These are phyloP conservation scores for Immersiporthe knoxdaviesiana DNA, from an alignment of 2,329 filamentous ascomycete genomes.

Conservation along the genomic window DNA sequence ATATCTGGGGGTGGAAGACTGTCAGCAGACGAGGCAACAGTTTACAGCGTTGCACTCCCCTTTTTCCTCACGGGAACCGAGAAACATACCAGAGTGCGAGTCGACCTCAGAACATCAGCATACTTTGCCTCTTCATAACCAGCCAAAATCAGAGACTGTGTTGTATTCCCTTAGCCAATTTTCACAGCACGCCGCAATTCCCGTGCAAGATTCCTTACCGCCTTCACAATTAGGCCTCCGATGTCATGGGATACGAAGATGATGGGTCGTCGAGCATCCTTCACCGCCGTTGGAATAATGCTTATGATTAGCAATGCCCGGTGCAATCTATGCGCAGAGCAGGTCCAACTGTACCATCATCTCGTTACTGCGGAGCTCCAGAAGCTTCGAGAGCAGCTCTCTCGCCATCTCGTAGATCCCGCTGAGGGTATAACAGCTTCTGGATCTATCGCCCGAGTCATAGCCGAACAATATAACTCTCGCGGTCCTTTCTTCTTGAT, in stretches of 20 bases:
- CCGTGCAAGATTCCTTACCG: not conserved
- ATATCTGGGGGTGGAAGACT: not conserved
- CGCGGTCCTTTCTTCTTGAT: not conserved
- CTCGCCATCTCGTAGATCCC: constrained; percentile 5
- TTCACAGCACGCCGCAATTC: not conserved
- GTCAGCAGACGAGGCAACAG: not conserved
- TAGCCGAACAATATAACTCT: not conserved
- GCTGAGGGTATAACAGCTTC: not conserved
- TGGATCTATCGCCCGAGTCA: not conserved
- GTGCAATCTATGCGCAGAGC: no score
- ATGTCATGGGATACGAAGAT: constrained; percentile 13
- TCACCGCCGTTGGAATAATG: no score
- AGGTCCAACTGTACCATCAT: not conserved
- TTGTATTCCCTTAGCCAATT: not conserved
- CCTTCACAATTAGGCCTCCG: constrained; percentile 4
- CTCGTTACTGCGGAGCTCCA: constrained; percentile 1
- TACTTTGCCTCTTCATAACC: not conserved
- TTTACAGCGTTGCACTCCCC: not conserved
- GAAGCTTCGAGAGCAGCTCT: not conserved
- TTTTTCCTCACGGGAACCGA: not conserved
- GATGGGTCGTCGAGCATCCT: constrained; percentile 1
- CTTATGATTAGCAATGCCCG: not conserved
- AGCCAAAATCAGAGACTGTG: constrained; percentile 2
- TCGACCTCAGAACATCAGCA: constrained; percentile 1
- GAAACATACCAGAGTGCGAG: constrained; percentile 7